Percentiles rank a stretch among this genome's conserved stretches.
Conservation (phyloP, 108 stramenopile genomes). For the Parietichytrium sp. region DNA sequence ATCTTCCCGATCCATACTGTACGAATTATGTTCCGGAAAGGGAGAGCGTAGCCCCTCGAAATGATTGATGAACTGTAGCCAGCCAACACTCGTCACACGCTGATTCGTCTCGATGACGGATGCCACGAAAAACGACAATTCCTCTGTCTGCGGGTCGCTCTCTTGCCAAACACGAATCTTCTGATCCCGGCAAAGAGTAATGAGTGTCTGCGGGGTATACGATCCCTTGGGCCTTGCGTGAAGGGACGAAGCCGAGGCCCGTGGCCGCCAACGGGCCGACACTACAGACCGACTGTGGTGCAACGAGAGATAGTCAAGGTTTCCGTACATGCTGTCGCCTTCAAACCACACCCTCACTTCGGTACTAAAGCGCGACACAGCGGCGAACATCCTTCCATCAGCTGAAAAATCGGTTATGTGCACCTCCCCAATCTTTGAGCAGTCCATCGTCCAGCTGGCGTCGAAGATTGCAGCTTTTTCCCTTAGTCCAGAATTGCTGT, state of each 20-base stretch:
- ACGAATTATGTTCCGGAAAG: slow-evolving; percentile 26
- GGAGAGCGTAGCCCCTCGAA: slow-evolving; percentile 35
- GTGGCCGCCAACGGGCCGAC: not conserved
- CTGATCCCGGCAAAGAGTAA: slow-evolving; percentile 27
- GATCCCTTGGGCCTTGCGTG: not conserved
- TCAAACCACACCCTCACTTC: slow-evolving; percentile 36
- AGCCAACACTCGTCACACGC: slow-evolving; percentile 7
- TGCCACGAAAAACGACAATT: slow-evolving; percentile 16
- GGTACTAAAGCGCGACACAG: not conserved
- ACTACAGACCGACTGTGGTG: not conserved
- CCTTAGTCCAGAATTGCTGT: not conserved
- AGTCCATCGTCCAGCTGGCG: slow-evolving; percentile 2
- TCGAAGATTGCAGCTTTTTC: not conserved
- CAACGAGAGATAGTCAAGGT: slow-evolving; percentile 28
- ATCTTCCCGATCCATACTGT: not conserved
- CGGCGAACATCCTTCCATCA: slow-evolving; percentile 26
- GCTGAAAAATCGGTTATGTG: not conserved
- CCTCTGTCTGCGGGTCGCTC: slow-evolving; percentile 35
- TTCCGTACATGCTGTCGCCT: slow-evolving; percentile 24
- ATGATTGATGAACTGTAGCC: slow-evolving; percentile 36
- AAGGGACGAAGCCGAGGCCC: not conserved
- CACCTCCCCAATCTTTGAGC: not conserved
- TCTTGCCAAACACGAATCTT: slow-evolving; percentile 31
- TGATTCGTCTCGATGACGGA: not conserved
- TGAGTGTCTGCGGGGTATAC: slow-evolving; percentile 11